phyloP scores from a whole-genome alignment of 108 stramenopile species.

The Skeletonema tropicum region DNA sequence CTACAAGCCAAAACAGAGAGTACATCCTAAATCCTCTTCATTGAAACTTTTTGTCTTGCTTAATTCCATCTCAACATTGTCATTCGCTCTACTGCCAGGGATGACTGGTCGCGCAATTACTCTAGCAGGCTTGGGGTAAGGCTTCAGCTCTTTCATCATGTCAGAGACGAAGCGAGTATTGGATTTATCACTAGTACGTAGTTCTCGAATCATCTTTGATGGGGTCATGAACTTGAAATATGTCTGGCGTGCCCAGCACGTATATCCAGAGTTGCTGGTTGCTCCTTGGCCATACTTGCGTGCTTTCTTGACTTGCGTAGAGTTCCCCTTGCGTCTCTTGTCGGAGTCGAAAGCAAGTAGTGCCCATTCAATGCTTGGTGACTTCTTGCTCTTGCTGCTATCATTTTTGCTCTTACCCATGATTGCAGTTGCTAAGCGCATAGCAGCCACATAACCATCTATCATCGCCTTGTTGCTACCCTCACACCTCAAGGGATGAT shows the following conservation, averaged over 20 bases:
- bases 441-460: conserved; percentile 35
- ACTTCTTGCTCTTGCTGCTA: not conserved
- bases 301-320: not conserved
- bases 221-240: conserved; percentile 15
- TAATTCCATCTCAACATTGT: not conserved
- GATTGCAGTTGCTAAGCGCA: conserved; percentile 18
- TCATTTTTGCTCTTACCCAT: conserved; percentile 2
- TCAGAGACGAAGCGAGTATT: conserved; percentile 9
- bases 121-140: conserved; percentile 1
- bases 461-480: conserved; percentile 38
- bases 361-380: conserved; percentile 3
- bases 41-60: not conserved
- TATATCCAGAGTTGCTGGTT: conserved; percentile 2
- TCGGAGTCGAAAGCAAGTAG: conserved; percentile 10
- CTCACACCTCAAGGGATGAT: conserved; percentile 40
- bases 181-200: conserved; percentile 9
- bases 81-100: not conserved
- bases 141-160: not conserved
- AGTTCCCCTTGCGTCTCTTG: conserved; percentile 10
- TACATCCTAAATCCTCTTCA: not conserved
- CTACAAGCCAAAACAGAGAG: not conserved
- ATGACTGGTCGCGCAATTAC: not conserved
- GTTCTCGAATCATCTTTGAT: conserved; percentile 12
- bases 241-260: conserved; percentile 5
- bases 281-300: conserved; percentile 15